A percentile compares a stretch with the other conserved stretches of the same genome.
Conservation (phyloP, 106 monocot genomes). For the Posidonia australis region DNA sequence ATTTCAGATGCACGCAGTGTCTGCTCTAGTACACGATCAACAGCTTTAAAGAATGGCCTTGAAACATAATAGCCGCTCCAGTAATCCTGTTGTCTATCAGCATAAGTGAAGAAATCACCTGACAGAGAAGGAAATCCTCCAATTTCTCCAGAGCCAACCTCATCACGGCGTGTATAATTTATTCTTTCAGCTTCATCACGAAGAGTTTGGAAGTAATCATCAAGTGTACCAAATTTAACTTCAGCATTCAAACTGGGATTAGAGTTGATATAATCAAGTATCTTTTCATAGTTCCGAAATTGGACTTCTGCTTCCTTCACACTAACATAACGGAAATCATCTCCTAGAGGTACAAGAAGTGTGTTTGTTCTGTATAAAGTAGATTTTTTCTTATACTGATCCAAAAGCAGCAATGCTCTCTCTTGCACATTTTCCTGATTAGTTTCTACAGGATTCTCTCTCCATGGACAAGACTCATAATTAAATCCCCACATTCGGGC, state of each 20-base stretch:
- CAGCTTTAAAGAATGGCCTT: constrained; percentile 95
- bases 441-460: constrained; percentile 72
- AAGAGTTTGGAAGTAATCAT: constrained; percentile 83
- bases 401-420: constrained; percentile 69
- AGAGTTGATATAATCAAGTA: constrained; percentile 88
- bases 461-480: constrained; percentile 88
- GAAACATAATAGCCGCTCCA: constrained; percentile 99
- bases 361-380: constrained; percentile 93
- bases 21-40: constrained; percentile 87
- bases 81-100: constrained; percentile 89
- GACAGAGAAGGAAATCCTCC: constrained; percentile 88
- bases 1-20: constrained; percentile 92
- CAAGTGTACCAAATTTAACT: constrained; percentile 89
- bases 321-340: constrained; percentile 95
- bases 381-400: constrained; percentile 91
- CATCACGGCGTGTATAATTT: constrained; percentile 69
- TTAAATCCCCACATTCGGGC: constrained; percentile 74
- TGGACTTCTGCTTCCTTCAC: constrained; percentile 84
- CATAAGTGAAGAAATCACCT: constrained; percentile 98
- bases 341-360: constrained; percentile 82
- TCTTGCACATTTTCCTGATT: constrained; percentile 71
- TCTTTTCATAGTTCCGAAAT: constrained; percentile 79
- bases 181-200: constrained; percentile 73
- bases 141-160: constrained; percentile 70
- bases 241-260: constrained; percentile 62